Evolutionary conservation across 306 rosid species (phyloP), one percentile per base, ranked within the genome.

Genomic region (Lagenaria siceraria): DNA sequence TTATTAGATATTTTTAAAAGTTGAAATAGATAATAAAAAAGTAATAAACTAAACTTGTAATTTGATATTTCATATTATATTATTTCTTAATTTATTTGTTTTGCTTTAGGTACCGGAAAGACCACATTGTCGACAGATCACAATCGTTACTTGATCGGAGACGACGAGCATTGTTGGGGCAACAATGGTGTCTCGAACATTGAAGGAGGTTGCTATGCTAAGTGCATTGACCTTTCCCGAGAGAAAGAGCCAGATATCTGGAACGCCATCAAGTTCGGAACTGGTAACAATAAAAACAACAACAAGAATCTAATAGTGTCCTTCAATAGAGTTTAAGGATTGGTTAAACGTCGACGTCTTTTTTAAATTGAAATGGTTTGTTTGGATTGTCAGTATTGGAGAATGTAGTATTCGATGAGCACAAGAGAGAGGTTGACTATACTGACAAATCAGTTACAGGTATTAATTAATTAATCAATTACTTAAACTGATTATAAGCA

Each of bases 371-470:
- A 51, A 51, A 51, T 51, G 21, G 21, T 51, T 51, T 6, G 8
- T 51, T 51, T 51, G 55, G 9, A 5, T 51, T 78, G 31, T 17
- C 86, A 93, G 98, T 93, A n/a, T 51, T 93, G 80, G 98, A 93
- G 83, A 93, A 93, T 43, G 90, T 93, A 38, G 93, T 93, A 75
- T 93, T 93, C 78, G 98, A 93, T 66, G 98, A 93, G 86, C 92
- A 88, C 72, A 85, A 89, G 0, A 76, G 98, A 54, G 97, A 89
- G 24, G 93, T 93, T 54, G 97, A 93, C 80, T 93, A 81, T 76
- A 3, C 84, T n/a, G 97, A 93, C 79, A 91, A 87, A 29, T 89
- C 97, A 56, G 98, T 93, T 76, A 93, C 98, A 83, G 98, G 98
- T 90, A 85, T 1, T 49, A 49, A 4, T 5, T 0, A 51, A 51